Base-by-base conservation (phyloP, 2,329 filamentous ascomycete genomes). In the Stenocarpella maydis region DNA sequence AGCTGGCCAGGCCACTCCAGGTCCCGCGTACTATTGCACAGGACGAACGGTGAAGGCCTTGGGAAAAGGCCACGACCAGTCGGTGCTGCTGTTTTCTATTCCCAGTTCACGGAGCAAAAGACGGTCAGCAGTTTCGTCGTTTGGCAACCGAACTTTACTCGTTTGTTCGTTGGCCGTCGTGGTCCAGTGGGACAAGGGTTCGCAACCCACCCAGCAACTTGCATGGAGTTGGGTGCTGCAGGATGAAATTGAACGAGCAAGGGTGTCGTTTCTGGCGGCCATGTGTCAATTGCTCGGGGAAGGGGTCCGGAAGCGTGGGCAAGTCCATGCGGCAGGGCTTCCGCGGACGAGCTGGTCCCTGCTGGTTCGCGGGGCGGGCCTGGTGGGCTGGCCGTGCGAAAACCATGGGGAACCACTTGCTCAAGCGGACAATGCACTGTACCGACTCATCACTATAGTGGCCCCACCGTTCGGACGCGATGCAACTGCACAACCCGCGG, bases 281-380 rank as follows among this genome's bases (percentile, higher is more conserved):
- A 71, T 71, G 70, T 71, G 70, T 71, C 70, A 69, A 69, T 58
- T 45, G 49, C 60, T 65, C 69, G 67, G 69, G 69, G 69, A 71
- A 69, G 24, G 63, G 55, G 43, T 61, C 70, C 63, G 70, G 70
- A 65, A 69, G 53, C 53, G 47, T 55, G 69, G 66, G n/a, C 45
- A 34, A 64, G 37, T 69, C 58, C 39, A 47, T 34, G 63, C 63
- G 70, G 70, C 61, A 70, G 41, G 47, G 53, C 67, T 67, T 64
- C 69, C 69, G 69, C 67, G 63, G 41, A 34, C 43, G 26, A 47
- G 61, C 67, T 69, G 61, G 47, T 67, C 67, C 63, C 45, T 39
- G 65, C 61, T 64, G 52, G 55, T 39, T 49, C 52, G 66, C 67
- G 47, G 58, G 39, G 67, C 68, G 64, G 55, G 54, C 64, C 64